phyloP scores from a whole-genome alignment of 179 eudicot genomes.

The Actinidia polygama region DNA sequence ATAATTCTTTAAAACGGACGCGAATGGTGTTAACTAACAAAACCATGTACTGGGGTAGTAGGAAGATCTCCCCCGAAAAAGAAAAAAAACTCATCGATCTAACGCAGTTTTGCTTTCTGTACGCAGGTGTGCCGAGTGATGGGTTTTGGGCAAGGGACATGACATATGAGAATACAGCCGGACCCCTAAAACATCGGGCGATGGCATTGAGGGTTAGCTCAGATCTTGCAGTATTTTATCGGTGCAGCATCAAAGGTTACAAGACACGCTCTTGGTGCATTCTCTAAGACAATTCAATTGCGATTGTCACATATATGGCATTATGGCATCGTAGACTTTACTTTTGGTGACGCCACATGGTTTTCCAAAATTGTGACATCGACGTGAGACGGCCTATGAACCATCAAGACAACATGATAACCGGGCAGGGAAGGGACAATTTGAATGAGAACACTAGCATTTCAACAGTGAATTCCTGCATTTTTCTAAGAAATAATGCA shows the following conservation, averaged over 20 bases:
- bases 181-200: constrained; percentile 73
- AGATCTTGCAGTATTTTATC: constrained; percentile 63
- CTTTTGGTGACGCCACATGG: constrained; percentile 66
- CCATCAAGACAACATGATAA: constrained; percentile 52
- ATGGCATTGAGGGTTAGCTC: constrained; percentile 64
- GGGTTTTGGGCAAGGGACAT: constrained; percentile 81
- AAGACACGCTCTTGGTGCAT: constrained; percentile 63
- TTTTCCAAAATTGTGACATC: constrained; percentile 72
- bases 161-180: constrained; percentile 79
- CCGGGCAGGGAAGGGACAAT: constrained; percentile 57
- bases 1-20: neutral
- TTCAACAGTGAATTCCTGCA: constrained; percentile 43
- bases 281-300: constrained; percentile 63
- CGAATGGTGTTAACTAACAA: no score
- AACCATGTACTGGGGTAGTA: no score
- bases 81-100: no score
- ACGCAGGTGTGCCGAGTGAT: constrained; percentile 61
- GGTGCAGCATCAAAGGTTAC: constrained; percentile 67
- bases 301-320: constrained; percentile 66
- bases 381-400: constrained; percentile 45
- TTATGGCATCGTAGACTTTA: constrained; percentile 70
- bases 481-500: no score
- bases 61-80: no score
- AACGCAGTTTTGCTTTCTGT: neutral
- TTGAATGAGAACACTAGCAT: constrained; percentile 62